phyloP scores from a whole-genome alignment of 75 land plant genomes.

The Selaginella tamariscina region DNA sequence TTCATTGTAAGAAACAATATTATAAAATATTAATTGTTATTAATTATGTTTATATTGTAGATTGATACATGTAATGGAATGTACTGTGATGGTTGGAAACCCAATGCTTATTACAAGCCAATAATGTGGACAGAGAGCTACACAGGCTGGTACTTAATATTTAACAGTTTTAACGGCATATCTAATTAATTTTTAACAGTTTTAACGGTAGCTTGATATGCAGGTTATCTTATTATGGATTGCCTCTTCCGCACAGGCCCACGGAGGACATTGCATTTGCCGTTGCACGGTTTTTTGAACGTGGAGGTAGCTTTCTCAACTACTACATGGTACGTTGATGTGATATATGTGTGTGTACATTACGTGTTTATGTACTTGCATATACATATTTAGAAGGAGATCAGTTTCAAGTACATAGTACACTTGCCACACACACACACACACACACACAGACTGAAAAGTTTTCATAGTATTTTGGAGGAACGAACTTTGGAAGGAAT shows the following conservation, averaged over 20 bases:
- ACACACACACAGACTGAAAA: no score
- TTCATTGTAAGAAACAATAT: conserved; percentile 36
- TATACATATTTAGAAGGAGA: no score
- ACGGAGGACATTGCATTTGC: conserved; percentile 92
- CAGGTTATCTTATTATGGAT: conserved; percentile 80
- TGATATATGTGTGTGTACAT: no score
- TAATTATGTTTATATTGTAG: conserved; percentile 18
- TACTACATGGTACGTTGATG: conserved; percentile 85
- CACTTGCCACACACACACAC: no score
- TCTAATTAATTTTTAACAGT: not conserved
- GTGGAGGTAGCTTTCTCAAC: conserved; percentile 88
- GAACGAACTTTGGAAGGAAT: conserved; percentile 90
- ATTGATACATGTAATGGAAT: conserved; percentile 61
- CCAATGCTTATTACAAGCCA: conserved; percentile 45
- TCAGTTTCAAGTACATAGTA: no score
- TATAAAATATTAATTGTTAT: conserved; percentile 46
- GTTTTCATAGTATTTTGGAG: conserved; percentile 72
- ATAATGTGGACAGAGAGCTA: conserved; percentile 60
- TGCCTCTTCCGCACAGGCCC: conserved; percentile 62
- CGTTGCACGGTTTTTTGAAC: conserved; percentile 87
- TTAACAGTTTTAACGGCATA: no score
- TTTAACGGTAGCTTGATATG: conserved; percentile 4
- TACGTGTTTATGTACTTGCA: no score
- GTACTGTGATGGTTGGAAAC: conserved; percentile 48
- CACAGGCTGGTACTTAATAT: conserved; percentile 56